Conservation (phyloP, 768 basidiomycete species). For the Kockovaella imperatae region DNA sequence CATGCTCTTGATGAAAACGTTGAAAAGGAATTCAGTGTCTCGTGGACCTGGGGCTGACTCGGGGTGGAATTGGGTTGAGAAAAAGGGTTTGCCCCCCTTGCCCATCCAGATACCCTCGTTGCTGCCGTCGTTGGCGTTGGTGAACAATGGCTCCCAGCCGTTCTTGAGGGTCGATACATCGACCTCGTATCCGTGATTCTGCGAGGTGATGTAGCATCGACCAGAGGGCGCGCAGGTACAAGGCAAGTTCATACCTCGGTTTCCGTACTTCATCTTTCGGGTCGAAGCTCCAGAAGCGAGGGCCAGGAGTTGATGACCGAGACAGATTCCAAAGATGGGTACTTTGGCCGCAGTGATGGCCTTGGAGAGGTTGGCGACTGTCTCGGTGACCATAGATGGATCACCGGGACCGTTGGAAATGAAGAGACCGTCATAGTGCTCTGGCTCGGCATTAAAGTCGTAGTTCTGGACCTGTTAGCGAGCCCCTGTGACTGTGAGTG, state of each 20-base stretch:
- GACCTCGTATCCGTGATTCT: constrained; percentile 98
- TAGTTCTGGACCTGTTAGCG: constrained; percentile 52
- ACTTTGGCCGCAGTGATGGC: constrained; percentile 51
- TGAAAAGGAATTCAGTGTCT: constrained; percentile 97
- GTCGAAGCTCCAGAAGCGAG: constrained; percentile 89
- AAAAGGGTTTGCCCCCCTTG: constrained; percentile 70
- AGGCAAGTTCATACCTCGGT: constrained; percentile 97
- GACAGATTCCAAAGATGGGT: constrained; percentile 96
- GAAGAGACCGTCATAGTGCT: constrained; percentile 92
- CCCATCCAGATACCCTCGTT: constrained; percentile 96
- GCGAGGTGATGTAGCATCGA: constrained; percentile 96
- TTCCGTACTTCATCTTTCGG: constrained; percentile 99
- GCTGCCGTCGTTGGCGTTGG: constrained; percentile 91
- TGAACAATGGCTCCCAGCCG: constrained; percentile 90
- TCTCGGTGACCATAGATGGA: constrained; percentile 69
- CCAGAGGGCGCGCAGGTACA: constrained; percentile 90
- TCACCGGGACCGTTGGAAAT: constrained; percentile 97
- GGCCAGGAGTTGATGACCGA: constrained; percentile 93
- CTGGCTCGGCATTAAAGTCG: constrained; percentile 62
- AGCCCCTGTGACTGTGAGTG: not conserved
- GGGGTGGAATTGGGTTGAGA: constrained; percentile 99
- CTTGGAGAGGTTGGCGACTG: constrained; percentile 63
- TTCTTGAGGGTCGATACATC: constrained; percentile 65
- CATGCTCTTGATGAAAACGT: constrained; percentile 88
- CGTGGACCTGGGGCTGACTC: constrained; percentile 94